Base-by-base conservation (phyloP, 1,284 basidiomycete species). In the Cerioporus squamosus region DNA sequence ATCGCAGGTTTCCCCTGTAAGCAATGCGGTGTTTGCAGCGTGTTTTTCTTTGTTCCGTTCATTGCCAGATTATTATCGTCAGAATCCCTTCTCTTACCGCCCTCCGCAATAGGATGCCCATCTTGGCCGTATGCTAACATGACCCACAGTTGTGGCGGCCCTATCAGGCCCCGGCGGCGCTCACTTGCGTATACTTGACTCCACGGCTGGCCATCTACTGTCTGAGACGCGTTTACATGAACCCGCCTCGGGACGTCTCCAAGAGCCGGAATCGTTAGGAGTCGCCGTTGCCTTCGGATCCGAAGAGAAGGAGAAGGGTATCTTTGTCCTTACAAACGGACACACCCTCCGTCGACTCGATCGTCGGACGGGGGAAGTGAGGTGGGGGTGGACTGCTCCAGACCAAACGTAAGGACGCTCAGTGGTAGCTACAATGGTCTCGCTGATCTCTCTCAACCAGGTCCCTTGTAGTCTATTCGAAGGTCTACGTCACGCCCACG, bases 101-200 rank as follows among this genome's bases (percentile, higher is more conserved):
- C 26, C 26, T 29, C 26, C 26, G 9, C 26, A 10, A 10, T 36
- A 36, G 9, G 14, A 6, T 36, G 29, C 9, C 18, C 1, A 31
- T 2, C 20, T 22, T 22, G 44, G 14, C 33, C 39, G 29, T 17
- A 9, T 18, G 5, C 53, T 55, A 60, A 51, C n/a, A 22, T 50
- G 12, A 15, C 46, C 10, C 22, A 23, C 62, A 94, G 93, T 78
- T 45, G 75, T 95, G 23, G 82, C 88, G 22, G 77, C 88, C 7
- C 76, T 97, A 24, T 95, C 94, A 29, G 94, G 93, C 12, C 78
- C 85, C 2, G 86, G 87, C 3, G 91, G 87, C 3, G 79, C 89
- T 7, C 88, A 79, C 0, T 77, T 92, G n/a, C 86, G 94, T 20
- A 73, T 86, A 12, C 88, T 93, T 67, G 85, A 94, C 46, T 75